Evolutionary conservation across 2,329 filamentous ascomycete species (phyloP), one percentile per base, ranked within the genome.

Genomic region (Ceratocystis cubensis): DNA sequence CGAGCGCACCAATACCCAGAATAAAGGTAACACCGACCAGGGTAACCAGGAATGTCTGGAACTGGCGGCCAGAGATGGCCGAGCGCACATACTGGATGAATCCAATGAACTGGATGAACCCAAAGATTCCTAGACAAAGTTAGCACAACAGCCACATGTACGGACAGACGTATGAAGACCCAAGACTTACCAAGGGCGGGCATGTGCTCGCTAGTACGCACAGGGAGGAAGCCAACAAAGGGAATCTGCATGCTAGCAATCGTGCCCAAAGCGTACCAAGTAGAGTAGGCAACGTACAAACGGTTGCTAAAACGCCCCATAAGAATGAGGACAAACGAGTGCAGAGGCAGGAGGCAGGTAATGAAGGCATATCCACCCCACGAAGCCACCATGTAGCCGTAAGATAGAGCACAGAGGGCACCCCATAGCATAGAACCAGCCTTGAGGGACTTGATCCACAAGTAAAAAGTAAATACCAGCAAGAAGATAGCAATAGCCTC

Each of bases 311-410:
- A 99, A 68, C 94, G 82, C 64, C 95, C 95, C 93, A 99, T 99
- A 78, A 88, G 90, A 73, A 99, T 88, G 71, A 99, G 82, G 61
- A 96, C 91, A 72, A 99, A 92, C 6, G 90, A 87, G 77, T 99
- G 94, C 71, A 99, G 84, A 46, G 94, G 94, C 68, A 99, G 86
- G 77, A 99, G 80, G 76, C 96, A 96, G 69, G 95, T 99, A 74
- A 99, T 99, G 84, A 99, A 99, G 73, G 96, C 94, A 76, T 99
- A 99, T 74, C 94, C 94, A 82, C 94, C 94, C 94, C 94, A 99
- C 20, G 95, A 96, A 62, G 93, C 94, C 70, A 99, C 94, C 94
- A 99, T 99, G 85, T 99, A 99, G 74, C 94, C 94, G 78, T 99
- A 99, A 79, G 95, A 97, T 66, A 99, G 82, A 56, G 94, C 94